Conservation (phyloP, 306 rosid genomes). For the Lathyrus aphaca region DNA sequence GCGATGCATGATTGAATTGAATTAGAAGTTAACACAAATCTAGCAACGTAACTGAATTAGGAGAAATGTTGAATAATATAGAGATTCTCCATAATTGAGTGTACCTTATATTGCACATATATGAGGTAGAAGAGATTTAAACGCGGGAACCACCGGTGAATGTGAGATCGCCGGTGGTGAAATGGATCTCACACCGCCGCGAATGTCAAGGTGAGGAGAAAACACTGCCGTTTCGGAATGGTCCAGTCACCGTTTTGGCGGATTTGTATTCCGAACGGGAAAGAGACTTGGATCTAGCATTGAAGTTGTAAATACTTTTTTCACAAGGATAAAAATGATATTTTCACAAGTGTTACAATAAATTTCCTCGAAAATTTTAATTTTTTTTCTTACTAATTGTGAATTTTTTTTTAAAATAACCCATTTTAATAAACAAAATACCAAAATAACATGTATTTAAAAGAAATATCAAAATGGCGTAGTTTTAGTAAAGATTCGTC, state of each 20-base stretch:
- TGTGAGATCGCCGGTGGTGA: constrained; percentile 52
- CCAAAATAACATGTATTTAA: no score
- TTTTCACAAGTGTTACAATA: not conserved
- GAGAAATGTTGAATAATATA: no score
- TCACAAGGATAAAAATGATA: constrained; percentile 36
- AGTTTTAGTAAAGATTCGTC: no score
- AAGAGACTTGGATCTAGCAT: constrained; percentile 37
- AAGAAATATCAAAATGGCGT: no score
- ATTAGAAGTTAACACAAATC: constrained; percentile 11
- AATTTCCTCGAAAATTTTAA: no score
- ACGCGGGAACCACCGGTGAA: constrained; percentile 36
- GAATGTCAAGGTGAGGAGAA: constrained; percentile 28
- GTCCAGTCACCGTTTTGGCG: constrained; percentile 7
- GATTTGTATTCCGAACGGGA: constrained; percentile 13
- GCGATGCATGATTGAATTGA: constrained; percentile 31
- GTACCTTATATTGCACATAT: constrained; percentile 31
- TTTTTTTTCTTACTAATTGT: no score
- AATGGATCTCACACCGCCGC: constrained; percentile 49
- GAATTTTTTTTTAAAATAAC: no score
- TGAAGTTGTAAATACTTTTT: constrained; percentile 6
- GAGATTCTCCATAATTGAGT: constrained; percentile 31
- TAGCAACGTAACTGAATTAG: constrained; percentile 5
- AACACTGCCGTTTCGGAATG: constrained; percentile 48
- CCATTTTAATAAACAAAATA: no score
- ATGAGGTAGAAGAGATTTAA: constrained; percentile 29